A percentile compares a stretch with the other conserved stretches of the same genome.
Conservation (phyloP, 305 asterid species). For the Ilex paraguariensis region DNA sequence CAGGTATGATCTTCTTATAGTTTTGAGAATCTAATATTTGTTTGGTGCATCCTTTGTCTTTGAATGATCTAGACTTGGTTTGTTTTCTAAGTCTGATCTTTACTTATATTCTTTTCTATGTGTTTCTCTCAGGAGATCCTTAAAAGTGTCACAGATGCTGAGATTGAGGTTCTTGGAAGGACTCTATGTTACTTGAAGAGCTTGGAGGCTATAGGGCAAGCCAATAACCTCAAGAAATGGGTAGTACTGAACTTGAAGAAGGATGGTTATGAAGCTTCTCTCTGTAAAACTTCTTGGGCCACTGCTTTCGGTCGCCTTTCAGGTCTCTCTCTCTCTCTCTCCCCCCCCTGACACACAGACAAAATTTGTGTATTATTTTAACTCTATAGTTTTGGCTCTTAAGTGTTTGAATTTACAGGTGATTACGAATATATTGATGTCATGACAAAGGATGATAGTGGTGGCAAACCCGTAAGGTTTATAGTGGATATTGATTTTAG, state of each 20-base stretch:
- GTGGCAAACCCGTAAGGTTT: constrained; percentile 14
- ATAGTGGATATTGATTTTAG: constrained; percentile 52
- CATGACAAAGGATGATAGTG: constrained; percentile 21
- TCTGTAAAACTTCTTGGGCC: constrained; percentile 49
- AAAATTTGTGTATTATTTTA: too few species aligned
- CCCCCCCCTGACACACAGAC: too few species aligned
- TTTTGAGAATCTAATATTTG: not conserved
- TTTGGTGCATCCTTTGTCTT: not conserved
- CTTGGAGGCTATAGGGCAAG: constrained; percentile 18
- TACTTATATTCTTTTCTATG: not conserved
- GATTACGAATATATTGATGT: constrained; percentile 59
- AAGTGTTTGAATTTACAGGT: constrained; percentile 34
- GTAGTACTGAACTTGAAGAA: constrained; percentile 33
- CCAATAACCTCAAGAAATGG: constrained; percentile 32
- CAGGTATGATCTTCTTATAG: constrained; percentile 19
- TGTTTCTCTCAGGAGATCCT: constrained; percentile 34
- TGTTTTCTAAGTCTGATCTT: not conserved
- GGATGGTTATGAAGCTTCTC: constrained; percentile 47
- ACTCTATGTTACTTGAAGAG: constrained; percentile 24
- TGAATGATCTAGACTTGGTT: not conserved
- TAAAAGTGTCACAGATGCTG: constrained; percentile 5
- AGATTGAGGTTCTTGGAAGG: constrained; percentile 28
- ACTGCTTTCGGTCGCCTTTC: constrained; percentile 37
- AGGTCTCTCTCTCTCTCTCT: constrained; percentile 23
- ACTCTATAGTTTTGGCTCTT: not conserved